phyloP scores from a whole-genome alignment of 1,284 basidiomycete species.

The Polyporus tsugae region DNA sequence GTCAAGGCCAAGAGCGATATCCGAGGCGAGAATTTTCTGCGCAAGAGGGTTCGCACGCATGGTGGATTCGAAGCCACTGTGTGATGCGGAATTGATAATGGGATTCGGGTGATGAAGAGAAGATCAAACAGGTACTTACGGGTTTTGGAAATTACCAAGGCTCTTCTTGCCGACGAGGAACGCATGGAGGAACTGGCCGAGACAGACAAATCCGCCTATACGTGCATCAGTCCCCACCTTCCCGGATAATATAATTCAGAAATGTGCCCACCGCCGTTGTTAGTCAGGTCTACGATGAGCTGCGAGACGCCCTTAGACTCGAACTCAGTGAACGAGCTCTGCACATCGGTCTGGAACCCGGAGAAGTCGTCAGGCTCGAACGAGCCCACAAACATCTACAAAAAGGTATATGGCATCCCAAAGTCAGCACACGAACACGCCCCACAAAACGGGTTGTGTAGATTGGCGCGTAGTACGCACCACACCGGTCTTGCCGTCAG shows the following conservation, averaged over 20 bases:
- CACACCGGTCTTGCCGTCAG: constrained; percentile 68
- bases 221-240: background rate
- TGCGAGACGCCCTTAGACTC: constrained; percentile 56
- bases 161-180: constrained; percentile 58
- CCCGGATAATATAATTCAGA: background rate
- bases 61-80: constrained; percentile 62
- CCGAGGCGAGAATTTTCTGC: constrained; percentile 60
- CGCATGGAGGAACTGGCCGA: constrained; percentile 66
- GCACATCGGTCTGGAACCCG: constrained; percentile 62
- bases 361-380: constrained; percentile 56
- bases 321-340: constrained; percentile 56
- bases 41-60: constrained; percentile 62
- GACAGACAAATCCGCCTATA: constrained; percentile 65
- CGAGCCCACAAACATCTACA: constrained; percentile 70
- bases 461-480: constrained; percentile 39
- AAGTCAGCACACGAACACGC: background rate
- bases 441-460: background rate
- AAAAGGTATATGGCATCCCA: background rate
- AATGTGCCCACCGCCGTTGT: constrained; percentile 59
- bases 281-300: constrained; percentile 67
- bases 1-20: constrained; percentile 54
- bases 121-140: constrained; percentile 47
- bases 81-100: background rate
- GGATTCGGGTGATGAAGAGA: background rate
- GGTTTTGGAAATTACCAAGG: constrained; percentile 49